phyloP scores from a whole-genome alignment of 2,329 filamentous ascomycete species.

The Diaporthe citriasiana region DNA sequence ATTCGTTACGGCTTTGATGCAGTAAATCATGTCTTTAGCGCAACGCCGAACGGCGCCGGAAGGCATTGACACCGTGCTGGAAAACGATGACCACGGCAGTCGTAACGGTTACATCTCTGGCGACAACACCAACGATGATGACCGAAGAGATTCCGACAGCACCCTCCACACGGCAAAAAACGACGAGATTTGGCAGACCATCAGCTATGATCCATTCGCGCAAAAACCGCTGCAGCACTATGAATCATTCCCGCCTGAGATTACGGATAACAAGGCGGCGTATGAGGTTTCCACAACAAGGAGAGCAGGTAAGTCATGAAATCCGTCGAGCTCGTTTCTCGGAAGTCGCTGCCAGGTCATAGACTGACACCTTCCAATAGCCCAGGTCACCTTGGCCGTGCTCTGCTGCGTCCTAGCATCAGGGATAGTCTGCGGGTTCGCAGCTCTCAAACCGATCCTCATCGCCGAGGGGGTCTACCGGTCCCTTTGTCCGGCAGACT shows the following conservation, averaged over 20 bases:
- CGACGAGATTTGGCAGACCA: constrained; percentile 37
- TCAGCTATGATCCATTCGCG: constrained; percentile 41
- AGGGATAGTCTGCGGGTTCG: constrained; percentile 75
- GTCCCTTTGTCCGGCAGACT: constrained; percentile 61
- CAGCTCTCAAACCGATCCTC: constrained; percentile 74
- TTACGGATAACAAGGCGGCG: constrained; percentile 45
- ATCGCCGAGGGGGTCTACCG: constrained; percentile 70
- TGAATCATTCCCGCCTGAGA: constrained; percentile 32
- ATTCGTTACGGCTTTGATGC: neutral
- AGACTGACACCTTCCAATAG: constrained; percentile 51
- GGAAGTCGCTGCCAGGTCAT: too few relatives aligned
- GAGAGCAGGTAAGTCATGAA: constrained; percentile 48
- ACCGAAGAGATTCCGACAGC: neutral
- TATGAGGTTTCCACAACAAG: constrained; percentile 50
- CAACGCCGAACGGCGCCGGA: constrained; percentile 41
- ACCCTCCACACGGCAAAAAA: constrained; percentile 18
- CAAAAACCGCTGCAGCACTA: constrained; percentile 30
- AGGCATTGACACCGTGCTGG: constrained; percentile 26
- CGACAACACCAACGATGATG: neutral
- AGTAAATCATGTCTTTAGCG: constrained; percentile 37
- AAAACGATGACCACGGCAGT: neutral
- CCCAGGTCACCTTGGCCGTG: constrained; percentile 74
- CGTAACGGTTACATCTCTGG: neutral
- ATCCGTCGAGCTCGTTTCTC: too few relatives aligned
- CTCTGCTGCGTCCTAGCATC: constrained; percentile 76